A percentile compares a stretch with the other conserved stretches of the same genome.
Evolutionary conservation across 2,329 filamentous ascomycete species (phyloP).

Genomic region (Lasiodiplodia theobromae): DNA sequence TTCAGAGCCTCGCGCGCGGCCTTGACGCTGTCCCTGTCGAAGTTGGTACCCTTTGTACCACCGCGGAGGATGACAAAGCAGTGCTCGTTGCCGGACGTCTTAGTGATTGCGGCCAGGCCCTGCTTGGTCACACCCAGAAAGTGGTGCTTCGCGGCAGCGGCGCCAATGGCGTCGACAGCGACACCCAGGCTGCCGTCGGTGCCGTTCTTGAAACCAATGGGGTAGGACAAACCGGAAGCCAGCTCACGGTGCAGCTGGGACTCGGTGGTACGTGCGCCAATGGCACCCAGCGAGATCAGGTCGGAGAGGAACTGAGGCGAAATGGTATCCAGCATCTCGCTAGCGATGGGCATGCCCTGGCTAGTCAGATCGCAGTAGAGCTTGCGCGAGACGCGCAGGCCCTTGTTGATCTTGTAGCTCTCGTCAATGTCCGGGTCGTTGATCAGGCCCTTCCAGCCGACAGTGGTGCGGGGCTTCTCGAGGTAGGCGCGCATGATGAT

Average conservation of each 20-base stretch:
- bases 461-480: constrained; percentile 97
- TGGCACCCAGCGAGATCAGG: constrained; percentile 92
- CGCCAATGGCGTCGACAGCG: constrained; percentile 92
- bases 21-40: constrained; percentile 83
- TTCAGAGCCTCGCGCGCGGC: constrained; percentile 77
- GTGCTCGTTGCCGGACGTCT: constrained; percentile 92
- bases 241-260: constrained; percentile 96
- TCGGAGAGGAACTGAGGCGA: constrained; percentile 97
- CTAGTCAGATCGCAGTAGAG: constrained; percentile 90
- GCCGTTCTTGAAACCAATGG: constrained; percentile 99
- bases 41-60: constrained; percentile 92
- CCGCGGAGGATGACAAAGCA: constrained; percentile 96
- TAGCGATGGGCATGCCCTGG: constrained; percentile 91
- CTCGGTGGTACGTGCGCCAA: constrained; percentile 95
- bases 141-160: constrained; percentile 82
- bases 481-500: constrained; percentile 99
- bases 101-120: constrained; percentile 91
- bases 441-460: constrained; percentile 99
- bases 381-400: constrained; percentile 87
- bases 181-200: constrained; percentile 91
- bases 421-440: constrained; percentile 98
- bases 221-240: constrained; percentile 93
- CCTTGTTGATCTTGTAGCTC: constrained; percentile 99
- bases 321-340: constrained; percentile 98
- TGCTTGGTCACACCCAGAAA: constrained; percentile 99